These are phyloP conservation scores for Gymnopilus junonius DNA, from an alignment of 768 basidiomycete species.

Conservation along the genomic window DNA sequence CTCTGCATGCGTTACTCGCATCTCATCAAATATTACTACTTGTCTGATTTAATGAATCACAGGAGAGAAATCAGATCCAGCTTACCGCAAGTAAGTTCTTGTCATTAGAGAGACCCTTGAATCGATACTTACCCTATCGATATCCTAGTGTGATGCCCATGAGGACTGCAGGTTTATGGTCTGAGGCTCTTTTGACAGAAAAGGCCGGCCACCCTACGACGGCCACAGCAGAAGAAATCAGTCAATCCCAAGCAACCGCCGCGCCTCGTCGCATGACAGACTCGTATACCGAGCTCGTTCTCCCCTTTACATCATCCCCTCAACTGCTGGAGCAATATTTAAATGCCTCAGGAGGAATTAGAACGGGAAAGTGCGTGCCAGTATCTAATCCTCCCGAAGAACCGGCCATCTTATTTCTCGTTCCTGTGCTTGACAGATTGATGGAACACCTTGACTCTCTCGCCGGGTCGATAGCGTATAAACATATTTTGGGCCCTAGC, in stretches of 20 bases:
- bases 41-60: neutral
- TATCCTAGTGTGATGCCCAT: constrained; percentile 57
- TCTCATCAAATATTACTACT: neutral
- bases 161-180: constrained; percentile 58
- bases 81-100: constrained; percentile 48
- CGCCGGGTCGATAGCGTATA: constrained; percentile 85
- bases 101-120: constrained; percentile 7
- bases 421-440: constrained; percentile 40
- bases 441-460: constrained; percentile 85
- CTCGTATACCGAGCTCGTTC: constrained; percentile 67
- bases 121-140: neutral
- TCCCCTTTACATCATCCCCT: constrained; percentile 66
- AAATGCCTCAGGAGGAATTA: constrained; percentile 72
- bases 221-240: neutral
- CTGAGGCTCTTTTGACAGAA: constrained; percentile 52
- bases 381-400: neutral
- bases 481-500: constrained; percentile 74
- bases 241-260: constrained; percentile 4
- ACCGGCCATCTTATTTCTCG: neutral
- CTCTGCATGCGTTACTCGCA: neutral
- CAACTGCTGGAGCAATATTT: constrained; percentile 69
- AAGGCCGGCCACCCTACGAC: constrained; percentile 13
- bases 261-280: constrained; percentile 60
- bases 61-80: constrained; percentile 59
- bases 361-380: constrained; percentile 59